Percentiles rank a stretch among this genome's conserved stretches.
Conservation (phyloP, 2,329 filamentous ascomycete genomes). For the Aspergillus brunneoviolaceus region DNA sequence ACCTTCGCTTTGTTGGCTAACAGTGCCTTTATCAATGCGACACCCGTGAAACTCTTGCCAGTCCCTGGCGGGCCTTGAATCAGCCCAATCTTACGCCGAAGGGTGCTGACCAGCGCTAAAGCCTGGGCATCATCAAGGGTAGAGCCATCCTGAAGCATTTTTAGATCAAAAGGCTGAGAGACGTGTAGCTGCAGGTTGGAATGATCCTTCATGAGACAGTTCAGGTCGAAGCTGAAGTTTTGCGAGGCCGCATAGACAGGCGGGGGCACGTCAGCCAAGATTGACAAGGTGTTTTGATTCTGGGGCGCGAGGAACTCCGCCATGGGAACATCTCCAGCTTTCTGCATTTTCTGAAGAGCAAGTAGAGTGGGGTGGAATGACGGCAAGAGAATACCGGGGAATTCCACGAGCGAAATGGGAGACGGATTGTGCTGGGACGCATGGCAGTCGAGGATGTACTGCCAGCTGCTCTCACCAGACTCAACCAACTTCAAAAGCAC, state of each 20-base stretch:
- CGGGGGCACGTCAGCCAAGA: constrained; percentile 37
- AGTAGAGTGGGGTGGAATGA: constrained; percentile 59
- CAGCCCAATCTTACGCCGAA: constrained; percentile 21
- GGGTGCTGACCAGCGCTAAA: constrained; percentile 17
- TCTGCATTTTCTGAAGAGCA: constrained; percentile 56
- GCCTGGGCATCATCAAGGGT: constrained; percentile 24
- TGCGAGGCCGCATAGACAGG: constrained; percentile 53
- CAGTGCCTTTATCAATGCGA: constrained; percentile 29
- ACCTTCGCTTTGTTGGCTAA: constrained; percentile 24
- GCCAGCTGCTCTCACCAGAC: constrained; percentile 23
- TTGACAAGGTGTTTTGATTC: constrained; percentile 4
- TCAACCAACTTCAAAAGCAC: constrained; percentile 31
- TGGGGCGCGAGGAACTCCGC: constrained; percentile 41
- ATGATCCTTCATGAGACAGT: constrained; percentile 27
- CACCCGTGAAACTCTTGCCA: constrained; percentile 29
- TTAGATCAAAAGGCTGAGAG: constrained; percentile 16
- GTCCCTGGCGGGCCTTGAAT: constrained; percentile 33
- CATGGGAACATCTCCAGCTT: constrained; percentile 50
- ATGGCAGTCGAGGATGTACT: constrained; percentile 21
- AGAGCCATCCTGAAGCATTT: constrained; percentile 18
- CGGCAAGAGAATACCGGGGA: constrained; percentile 59
- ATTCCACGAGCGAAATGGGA: constrained; percentile 54
- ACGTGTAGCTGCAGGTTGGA: constrained; percentile 19
- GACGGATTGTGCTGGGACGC: not conserved
- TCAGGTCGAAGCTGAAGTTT: constrained; percentile 50